A percentile compares a stretch with the other conserved stretches of the same genome.
Evolutionary conservation across 139 green algal genomes (phyloP).

Genomic region (Coelastrella sp.): DNA sequence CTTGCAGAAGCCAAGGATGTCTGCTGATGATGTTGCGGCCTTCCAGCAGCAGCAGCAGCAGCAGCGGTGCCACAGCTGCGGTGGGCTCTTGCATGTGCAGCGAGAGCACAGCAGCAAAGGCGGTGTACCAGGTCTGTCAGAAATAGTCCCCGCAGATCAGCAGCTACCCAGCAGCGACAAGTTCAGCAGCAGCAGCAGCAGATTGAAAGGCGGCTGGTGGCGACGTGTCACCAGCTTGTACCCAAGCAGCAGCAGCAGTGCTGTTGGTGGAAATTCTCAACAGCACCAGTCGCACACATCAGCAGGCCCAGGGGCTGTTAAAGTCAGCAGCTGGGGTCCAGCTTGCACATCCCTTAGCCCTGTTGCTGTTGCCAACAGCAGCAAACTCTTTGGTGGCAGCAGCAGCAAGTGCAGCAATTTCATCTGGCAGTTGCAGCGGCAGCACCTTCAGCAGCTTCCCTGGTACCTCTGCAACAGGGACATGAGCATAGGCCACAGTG

Average conservation of each 20-base stretch:
- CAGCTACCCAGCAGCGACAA: neutral
- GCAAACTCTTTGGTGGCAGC: neutral
- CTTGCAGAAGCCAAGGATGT: neutral
- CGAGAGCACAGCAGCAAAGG: neutral
- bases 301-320: slow-evolving; percentile 7
- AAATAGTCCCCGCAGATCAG: neutral
- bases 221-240: slow-evolving; percentile 4
- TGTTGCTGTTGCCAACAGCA: slow-evolving; percentile 21
- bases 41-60: slow-evolving; percentile 17
- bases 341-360: neutral
- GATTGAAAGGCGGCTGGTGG: slow-evolving; percentile 18
- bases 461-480: slow-evolving; percentile 32
- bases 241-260: neutral
- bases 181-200: slow-evolving; percentile 44
- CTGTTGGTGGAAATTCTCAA: neutral
- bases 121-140: neutral
- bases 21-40: neutral
- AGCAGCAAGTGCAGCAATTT: slow-evolving; percentile 18
- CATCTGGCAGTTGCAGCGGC: neutral
- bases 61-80: slow-evolving; percentile 10
- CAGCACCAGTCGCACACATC: neutral
- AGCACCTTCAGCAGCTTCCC: slow-evolving; percentile 15
- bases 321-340: slow-evolving; percentile 22
- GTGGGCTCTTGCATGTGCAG: neutral
- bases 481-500: slow-evolving; percentile 45